Evolutionary conservation across 768 basidiomycete species (phyloP).

Genomic region (Xerocomellus chrysenteron): DNA sequence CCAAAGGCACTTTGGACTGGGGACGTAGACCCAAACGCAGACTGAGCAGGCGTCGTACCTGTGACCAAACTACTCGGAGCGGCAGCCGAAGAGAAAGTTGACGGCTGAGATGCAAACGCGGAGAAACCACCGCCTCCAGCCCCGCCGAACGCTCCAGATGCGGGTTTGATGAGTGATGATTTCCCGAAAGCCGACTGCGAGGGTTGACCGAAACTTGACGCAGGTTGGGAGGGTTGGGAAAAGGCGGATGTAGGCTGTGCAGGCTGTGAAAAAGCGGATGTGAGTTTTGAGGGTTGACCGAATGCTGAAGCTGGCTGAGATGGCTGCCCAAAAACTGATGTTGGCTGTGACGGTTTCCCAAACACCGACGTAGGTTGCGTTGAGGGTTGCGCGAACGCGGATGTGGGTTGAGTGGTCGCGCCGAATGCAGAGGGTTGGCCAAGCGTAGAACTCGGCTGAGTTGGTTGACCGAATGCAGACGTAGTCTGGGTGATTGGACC

Average conservation of each 20-base stretch:
- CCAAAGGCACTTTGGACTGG: slow-evolving; percentile 24
- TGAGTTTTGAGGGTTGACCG: slow-evolving; percentile 31
- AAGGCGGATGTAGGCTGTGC: slow-evolving; percentile 26
- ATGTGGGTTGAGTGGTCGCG: slow-evolving; percentile 24
- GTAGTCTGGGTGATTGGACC: slow-evolving; percentile 30
- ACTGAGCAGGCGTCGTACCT: slow-evolving; percentile 13
- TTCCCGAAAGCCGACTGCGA: slow-evolving; percentile 38
- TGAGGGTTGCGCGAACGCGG: slow-evolving; percentile 28
- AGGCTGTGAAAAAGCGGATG: slow-evolving; percentile 34
- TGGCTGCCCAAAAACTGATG: slow-evolving; percentile 31
- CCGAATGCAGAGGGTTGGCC: slow-evolving; percentile 40
- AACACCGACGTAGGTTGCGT: slow-evolving; percentile 34
- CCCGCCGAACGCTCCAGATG: slow-evolving; percentile 50
- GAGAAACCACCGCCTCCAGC: slow-evolving; percentile 48
- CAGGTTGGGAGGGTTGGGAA: slow-evolving; percentile 32
- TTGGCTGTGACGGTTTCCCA: slow-evolving; percentile 30
- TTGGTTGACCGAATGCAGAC: slow-evolving; percentile 34
- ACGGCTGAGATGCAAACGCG: slow-evolving; percentile 48
- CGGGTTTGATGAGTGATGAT: slow-evolving; percentile 46
- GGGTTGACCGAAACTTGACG: slow-evolving; percentile 36
- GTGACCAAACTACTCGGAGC: slow-evolving; percentile 3
- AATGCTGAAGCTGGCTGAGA: slow-evolving; percentile 38
- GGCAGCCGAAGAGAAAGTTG: slow-evolving; percentile 38
- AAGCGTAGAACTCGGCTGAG: slow-evolving; percentile 37
- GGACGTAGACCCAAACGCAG: slow-evolving; percentile 19